These are phyloP conservation scores for Penicillium olsonii DNA, from an alignment of 2,329 filamentous ascomycete species.

Conservation along the genomic window DNA sequence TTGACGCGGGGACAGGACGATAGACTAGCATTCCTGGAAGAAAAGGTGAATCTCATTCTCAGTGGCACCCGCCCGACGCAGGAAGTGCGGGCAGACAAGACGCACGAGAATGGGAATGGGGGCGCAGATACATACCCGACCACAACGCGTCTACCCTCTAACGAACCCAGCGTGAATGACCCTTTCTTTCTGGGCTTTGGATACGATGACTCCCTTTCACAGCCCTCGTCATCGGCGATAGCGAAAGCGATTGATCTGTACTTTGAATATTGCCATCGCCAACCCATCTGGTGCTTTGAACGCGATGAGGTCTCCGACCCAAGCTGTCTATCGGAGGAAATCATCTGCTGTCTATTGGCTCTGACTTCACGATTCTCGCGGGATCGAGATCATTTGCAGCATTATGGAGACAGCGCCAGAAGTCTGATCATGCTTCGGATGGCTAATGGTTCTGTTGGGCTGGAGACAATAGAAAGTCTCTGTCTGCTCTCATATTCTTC, in stretches of 20 bases:
- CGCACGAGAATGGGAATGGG: constrained; percentile 1
- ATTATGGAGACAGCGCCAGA: constrained; percentile 43
- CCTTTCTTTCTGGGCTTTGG: constrained; percentile 25
- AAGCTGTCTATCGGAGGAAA: constrained; percentile 33
- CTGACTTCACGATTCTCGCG: constrained; percentile 34
- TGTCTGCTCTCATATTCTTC: constrained; percentile 54
- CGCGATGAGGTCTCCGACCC: constrained; percentile 33
- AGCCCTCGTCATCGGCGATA: constrained; percentile 24
- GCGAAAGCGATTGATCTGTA: constrained; percentile 34
- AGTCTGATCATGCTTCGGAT: constrained; percentile 50
- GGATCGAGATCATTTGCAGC: constrained; percentile 28
- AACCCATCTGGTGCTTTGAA: constrained; percentile 42
- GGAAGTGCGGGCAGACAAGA: constrained; percentile 20
- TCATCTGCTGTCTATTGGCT: constrained; percentile 36
- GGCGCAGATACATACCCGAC: constrained; percentile 19
- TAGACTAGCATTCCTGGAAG: constrained; percentile 53
- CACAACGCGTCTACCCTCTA: constrained; percentile 18
- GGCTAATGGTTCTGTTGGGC: constrained; percentile 53
- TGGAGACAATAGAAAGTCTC: constrained; percentile 54
- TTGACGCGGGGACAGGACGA: constrained; percentile 45
- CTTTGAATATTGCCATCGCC: constrained; percentile 40
- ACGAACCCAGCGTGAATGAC: constrained; percentile 23
- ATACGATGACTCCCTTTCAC: constrained; percentile 26
- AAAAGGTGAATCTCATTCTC: constrained; percentile 55
- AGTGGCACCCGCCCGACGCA: constrained; percentile 39